Base-by-base conservation (phyloP, 2,329 filamentous ascomycete genomes). In the Trichophyton benhamiae region DNA sequence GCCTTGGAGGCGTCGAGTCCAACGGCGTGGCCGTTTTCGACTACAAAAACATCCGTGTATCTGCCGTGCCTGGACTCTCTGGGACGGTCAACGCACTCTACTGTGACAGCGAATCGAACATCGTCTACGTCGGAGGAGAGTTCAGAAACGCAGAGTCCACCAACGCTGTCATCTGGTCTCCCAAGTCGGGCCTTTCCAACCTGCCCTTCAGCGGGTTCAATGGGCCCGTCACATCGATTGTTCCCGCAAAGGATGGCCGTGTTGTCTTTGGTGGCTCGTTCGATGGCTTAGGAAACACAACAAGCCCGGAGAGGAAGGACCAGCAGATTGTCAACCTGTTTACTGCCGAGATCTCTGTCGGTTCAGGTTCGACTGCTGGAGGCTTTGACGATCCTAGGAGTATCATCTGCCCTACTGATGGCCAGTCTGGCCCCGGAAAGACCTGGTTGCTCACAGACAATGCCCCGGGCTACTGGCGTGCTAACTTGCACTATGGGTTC, bases 131-230 rank as follows among this genome's bases (percentile, higher is more conserved):
- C 52, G 95, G 94, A 62, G 94, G 94, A 30, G 87, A 84, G 64
- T 96, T 99, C 72, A 85, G 82, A 61, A 86, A 85, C 48, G 82
- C 78, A 42, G 89, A 94, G 70, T 94, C 91, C 5, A 89, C 87
- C 27, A 97, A 99, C 72, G 95, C 92, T 4, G 87, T 96, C 67
- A 83, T 88, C 11, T 97, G 90, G 90, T 79, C 82, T 25, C 79
- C 79, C 27, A 82, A 78, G 8, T 77, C 83, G 33, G 84, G 83
- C 57, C 96, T 89, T 87, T 82, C 82, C 20, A 87, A 89, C 68
- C 77, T 99, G 61, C 87, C 92, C 1, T 99, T 99, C 77, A 85
- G 86, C 46, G 95, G 95, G 22, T 95, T 99, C 76, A 97, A 97
- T 74, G 91, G 91, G 27, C 89, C 89, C 1, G 91, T 99, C 59